phyloP scores from a whole-genome alignment of 495 filamentous ascomycete genomes.

The Hamigera avellanea region DNA sequence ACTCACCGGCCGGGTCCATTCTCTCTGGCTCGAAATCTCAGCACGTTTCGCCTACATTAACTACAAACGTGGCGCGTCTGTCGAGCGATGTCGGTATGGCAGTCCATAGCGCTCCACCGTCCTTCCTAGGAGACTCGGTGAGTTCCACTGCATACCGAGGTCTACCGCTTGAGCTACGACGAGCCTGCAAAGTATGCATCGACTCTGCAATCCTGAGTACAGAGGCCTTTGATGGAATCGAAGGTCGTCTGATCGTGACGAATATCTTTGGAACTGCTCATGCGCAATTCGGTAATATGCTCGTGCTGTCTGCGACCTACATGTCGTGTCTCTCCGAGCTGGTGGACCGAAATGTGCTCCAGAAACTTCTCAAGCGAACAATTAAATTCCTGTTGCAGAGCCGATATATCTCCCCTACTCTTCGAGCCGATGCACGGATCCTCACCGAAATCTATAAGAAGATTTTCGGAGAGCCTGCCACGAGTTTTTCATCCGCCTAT shows the following conservation, averaged over 20 bases:
- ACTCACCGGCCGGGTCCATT: too few species aligned
- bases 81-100: too few species aligned
- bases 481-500: too few species aligned
- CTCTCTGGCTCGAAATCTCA: too few species aligned
- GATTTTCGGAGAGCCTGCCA: slow-evolving; percentile 26
- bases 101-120: too few species aligned
- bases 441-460: slow-evolving; percentile 48
- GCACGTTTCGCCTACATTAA: too few species aligned
- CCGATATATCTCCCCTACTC: slow-evolving; percentile 52
- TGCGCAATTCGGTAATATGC: slow-evolving; percentile 97
- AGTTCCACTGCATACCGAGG: too few species aligned
- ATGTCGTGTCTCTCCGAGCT: slow-evolving; percentile 41
- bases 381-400: slow-evolving; percentile 56
- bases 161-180: too few species aligned
- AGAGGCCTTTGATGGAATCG: slow-evolving; percentile 64
- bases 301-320: slow-evolving; percentile 75
- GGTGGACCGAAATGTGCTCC: slow-evolving; percentile 39
- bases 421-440: slow-evolving; percentile 58
- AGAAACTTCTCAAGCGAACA: slow-evolving; percentile 43
- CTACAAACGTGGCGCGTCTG: too few species aligned
- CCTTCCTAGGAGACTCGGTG: too few species aligned
- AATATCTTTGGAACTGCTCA: slow-evolving; percentile 94
- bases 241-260: slow-evolving; percentile 67
- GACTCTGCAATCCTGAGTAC: slow-evolving; percentile 75
- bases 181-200: slow-evolving; percentile 48